Evolutionary conservation across 352 stramenopile species (phyloP).

Genomic region (Globisporangium recalcitrans): DNA sequence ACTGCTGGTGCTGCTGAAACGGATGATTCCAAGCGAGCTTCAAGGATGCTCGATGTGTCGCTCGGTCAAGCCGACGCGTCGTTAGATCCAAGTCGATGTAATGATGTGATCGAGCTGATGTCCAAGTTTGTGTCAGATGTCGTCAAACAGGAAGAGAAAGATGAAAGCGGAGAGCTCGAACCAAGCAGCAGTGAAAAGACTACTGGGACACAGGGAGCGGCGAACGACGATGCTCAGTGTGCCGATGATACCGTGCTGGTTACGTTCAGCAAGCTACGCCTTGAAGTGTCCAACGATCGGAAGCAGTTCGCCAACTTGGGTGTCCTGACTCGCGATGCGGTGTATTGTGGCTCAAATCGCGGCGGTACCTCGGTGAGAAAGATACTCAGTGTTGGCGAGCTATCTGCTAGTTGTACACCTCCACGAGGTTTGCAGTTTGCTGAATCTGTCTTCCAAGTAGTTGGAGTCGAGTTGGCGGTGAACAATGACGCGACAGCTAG

Average conservation of each 20-base stretch:
- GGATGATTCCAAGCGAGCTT: background rate
- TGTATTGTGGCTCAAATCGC: constrained; percentile 6
- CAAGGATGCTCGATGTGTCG: constrained; percentile 16
- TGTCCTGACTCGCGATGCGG: constrained; percentile 10
- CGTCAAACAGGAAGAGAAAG: constrained; percentile 2
- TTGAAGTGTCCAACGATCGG: constrained; percentile 17
- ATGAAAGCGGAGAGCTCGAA: background rate
- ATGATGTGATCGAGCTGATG: constrained; percentile 11
- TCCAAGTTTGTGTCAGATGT: constrained; percentile 13
- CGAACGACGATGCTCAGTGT: background rate
- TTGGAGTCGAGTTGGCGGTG: constrained; percentile 3
- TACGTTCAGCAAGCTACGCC: constrained; percentile 27
- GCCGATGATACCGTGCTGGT: constrained; percentile 20
- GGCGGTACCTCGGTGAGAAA: background rate
- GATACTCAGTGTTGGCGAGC: constrained; percentile 2
- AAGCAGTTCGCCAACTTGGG: background rate
- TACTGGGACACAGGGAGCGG: background rate
- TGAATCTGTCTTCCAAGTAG: constrained; percentile 9
- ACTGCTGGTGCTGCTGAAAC: background rate
- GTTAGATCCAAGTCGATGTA: constrained; percentile 7
- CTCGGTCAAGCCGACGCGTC: constrained; percentile 13
- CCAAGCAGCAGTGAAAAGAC: background rate
- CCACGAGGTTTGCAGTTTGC: background rate
- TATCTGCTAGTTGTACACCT: constrained; percentile 8
- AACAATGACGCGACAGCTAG: background rate